These are phyloP conservation scores for Magnolia kwangsiensis DNA, from an alignment of 164 flowering plant species.

Conservation along the genomic window DNA sequence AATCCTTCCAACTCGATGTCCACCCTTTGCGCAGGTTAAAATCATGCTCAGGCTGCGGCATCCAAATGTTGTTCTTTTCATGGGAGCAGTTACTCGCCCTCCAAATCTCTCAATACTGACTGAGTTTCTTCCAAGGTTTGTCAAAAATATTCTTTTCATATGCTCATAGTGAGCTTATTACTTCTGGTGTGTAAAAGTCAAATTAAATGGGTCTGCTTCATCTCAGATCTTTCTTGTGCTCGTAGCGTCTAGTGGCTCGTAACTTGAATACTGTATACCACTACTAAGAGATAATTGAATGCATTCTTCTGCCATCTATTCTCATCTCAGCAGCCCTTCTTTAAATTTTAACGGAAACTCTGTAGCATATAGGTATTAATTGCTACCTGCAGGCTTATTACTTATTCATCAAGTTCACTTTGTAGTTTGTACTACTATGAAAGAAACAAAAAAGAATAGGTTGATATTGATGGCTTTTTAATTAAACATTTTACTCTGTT, in stretches of 20 bases:
- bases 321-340: not conserved
- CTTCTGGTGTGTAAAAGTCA: not conserved
- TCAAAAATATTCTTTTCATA: not conserved
- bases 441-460: too few species aligned
- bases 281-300: not conserved
- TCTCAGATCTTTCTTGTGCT: not conserved
- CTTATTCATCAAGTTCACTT: not conserved
- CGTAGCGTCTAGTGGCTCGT: not conserved
- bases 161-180: not conserved
- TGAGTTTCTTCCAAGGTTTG: conserved; percentile 87
- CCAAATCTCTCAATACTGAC: conserved; percentile 94
- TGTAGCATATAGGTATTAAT: not conserved
- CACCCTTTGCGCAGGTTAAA: conserved; percentile 53
- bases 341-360: not conserved
- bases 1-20: conserved; percentile 9
- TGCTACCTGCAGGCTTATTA: not conserved
- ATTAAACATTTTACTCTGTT: not conserved
- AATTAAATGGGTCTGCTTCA: too few species aligned
- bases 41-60: conserved; percentile 93
- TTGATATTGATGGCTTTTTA: too few species aligned
- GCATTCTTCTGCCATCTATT: not conserved
- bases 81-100: conserved; percentile 96
- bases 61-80: conserved; percentile 98
- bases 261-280: not conserved
- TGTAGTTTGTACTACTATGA: too few species aligned